A percentile compares a stretch with the other conserved stretches of the same genome.
These are phyloP conservation scores for Candida pseudoglaebosa DNA, from an alignment of 805 yeast genomes.

Conservation along the genomic window DNA sequence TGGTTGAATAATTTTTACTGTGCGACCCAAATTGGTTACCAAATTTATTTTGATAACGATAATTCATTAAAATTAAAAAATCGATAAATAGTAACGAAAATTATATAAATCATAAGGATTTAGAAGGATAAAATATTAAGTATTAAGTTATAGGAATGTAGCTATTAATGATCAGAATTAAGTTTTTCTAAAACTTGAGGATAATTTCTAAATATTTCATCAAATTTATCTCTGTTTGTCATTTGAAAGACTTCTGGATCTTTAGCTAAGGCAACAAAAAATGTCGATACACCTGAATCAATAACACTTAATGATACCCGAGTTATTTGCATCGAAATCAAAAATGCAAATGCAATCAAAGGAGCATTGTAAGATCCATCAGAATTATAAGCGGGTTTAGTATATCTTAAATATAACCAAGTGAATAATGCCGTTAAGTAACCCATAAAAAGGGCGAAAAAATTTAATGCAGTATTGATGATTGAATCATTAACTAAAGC, in stretches of 20 bases:
- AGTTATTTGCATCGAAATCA: conserved; percentile 73
- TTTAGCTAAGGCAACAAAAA: conserved; percentile 76
- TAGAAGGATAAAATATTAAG: too few species aligned
- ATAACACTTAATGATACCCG: conserved; percentile 70
- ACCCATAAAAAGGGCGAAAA: conserved; percentile 70
- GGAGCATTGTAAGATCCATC: conserved; percentile 65
- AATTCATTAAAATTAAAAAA: too few species aligned
- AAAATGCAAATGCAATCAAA: conserved; percentile 66
- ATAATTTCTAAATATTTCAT: conserved; percentile 59
- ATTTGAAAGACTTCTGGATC: conserved; percentile 80
- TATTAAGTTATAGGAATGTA: background rate
- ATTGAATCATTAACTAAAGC: conserved; percentile 82
- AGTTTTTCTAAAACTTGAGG: conserved; percentile 64
- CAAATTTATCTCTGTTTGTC: conserved; percentile 65
- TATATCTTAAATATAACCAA: conserved; percentile 61
- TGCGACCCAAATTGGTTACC: background rate
- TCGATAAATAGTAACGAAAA: too few species aligned
- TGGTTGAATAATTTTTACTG: background rate
- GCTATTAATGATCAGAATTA: conserved; percentile 29
- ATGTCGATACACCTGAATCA: conserved; percentile 77
- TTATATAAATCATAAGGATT: too few species aligned
- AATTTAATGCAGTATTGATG: conserved; percentile 72
- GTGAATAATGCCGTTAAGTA: conserved; percentile 58
- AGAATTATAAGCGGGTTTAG: conserved; percentile 62
- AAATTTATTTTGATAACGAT: conserved; percentile 3